A percentile compares a stretch with the other conserved stretches of the same genome.
These are phyloP conservation scores for Dendrobium huoshanense DNA, from an alignment of 106 monocot species.

Conservation along the genomic window DNA sequence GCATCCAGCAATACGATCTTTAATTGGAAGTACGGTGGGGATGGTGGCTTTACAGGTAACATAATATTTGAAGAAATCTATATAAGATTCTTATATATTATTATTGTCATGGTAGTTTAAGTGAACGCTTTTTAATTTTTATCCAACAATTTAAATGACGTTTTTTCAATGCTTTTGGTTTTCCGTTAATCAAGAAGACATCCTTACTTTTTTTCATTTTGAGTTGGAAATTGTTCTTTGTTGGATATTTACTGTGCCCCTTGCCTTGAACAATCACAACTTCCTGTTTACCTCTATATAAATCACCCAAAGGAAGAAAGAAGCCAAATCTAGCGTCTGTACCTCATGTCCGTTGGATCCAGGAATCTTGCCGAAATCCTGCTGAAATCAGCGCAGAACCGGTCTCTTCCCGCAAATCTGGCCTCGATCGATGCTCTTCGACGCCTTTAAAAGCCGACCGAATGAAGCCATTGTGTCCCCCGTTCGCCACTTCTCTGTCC, in stretches of 20 bases:
- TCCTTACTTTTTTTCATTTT: background rate
- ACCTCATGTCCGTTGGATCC: no score
- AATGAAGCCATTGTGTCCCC: no score
- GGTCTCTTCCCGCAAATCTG: no score
- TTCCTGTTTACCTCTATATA: no score
- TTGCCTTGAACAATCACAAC: background rate
- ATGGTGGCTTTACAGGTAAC: slow-evolving; percentile 82
- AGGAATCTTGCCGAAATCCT: no score
- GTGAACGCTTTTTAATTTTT: background rate
- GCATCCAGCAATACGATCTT: slow-evolving; percentile 79
- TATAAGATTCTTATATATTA: background rate
- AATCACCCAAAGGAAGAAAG: no score
- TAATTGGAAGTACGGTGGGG: slow-evolving; percentile 73
- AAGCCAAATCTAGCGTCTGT: no score
- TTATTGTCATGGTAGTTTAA: background rate
- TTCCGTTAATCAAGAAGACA: background rate
- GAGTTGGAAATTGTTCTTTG: background rate
- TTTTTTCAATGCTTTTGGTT: background rate
- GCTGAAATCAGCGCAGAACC: no score
- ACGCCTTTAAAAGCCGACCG: no score
- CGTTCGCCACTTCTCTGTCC: no score
- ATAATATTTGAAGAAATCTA: background rate
- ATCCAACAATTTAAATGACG: background rate
- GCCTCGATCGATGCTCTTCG: no score
- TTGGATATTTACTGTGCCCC: background rate